A percentile compares a stretch with the other conserved stretches of the same genome.
Evolutionary conservation across 1,139 yeast genomes (phyloP).

Genomic region (Geotrichum candidum): DNA sequence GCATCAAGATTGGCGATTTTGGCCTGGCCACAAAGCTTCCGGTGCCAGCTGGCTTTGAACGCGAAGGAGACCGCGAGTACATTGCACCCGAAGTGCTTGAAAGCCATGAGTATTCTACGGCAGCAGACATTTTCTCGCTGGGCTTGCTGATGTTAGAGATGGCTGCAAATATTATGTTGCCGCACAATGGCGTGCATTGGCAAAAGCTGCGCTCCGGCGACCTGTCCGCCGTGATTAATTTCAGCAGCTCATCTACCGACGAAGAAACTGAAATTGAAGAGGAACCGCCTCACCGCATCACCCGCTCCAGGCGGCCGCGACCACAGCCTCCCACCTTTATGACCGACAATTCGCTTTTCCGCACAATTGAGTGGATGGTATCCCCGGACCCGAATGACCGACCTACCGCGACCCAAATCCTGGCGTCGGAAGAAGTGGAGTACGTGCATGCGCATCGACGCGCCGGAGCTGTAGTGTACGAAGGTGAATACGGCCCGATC

Average conservation of each 20-base stretch:
- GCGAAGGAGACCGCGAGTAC: conserved; percentile 96
- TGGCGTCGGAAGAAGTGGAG: conserved; percentile 60
- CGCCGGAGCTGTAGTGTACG: conserved; percentile 93
- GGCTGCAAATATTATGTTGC: conserved; percentile 90
- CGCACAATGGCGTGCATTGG: conserved; percentile 97
- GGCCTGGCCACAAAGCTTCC: conserved; percentile 63
- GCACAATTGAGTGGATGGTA: neutral
- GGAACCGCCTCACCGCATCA: neutral
- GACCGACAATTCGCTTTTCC: neutral
- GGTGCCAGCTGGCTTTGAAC: conserved; percentile 50
- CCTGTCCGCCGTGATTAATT: conserved; percentile 85
- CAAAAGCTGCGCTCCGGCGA: conserved; percentile 93
- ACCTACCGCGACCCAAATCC: neutral
- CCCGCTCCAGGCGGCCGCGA: neutral
- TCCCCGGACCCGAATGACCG: neutral
- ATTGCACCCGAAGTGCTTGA: conserved; percentile 95
- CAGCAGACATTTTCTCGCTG: conserved; percentile 89
- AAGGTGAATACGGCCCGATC: conserved; percentile 88
- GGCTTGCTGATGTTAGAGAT: conserved; percentile 91
- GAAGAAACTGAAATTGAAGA: neutral
- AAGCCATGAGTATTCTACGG: conserved; percentile 75
- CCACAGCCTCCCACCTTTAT: neutral
- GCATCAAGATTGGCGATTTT: conserved; percentile 78
- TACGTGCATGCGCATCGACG: conserved; percentile 77
- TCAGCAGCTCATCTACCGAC: conserved; percentile 39